These are phyloP conservation scores for Sarocladium oryzae DNA, from an alignment of 2,329 filamentous ascomycete species.

Conservation along the genomic window DNA sequence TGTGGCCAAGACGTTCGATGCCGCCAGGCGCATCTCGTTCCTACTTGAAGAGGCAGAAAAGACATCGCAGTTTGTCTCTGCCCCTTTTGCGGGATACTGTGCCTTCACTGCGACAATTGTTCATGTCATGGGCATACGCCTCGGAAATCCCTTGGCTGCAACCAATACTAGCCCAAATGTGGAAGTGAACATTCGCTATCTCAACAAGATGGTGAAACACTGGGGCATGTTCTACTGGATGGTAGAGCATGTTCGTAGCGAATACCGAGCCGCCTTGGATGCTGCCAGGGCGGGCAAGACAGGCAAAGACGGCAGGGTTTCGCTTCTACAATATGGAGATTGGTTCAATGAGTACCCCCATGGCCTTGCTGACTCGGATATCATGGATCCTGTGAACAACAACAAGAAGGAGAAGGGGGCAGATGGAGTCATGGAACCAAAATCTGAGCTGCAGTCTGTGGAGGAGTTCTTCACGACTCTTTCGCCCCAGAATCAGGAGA, in stretches of 20 bases:
- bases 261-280: conserved; percentile 80
- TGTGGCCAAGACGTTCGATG: conserved; percentile 68
- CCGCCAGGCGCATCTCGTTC: conserved; percentile 80
- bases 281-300: conserved; percentile 63
- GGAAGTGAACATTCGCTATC: conserved; percentile 79
- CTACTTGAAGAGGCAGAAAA: conserved; percentile 75
- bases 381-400: conserved; percentile 61
- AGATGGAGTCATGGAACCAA: conserved; percentile 85
- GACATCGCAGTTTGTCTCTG: conserved; percentile 62
- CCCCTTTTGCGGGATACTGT: conserved; percentile 91
- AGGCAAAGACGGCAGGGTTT: conserved; percentile 39
- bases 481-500: conserved; percentile 50
- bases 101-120: conserved; percentile 90
- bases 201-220: conserved; percentile 92
- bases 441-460: conserved; percentile 84
- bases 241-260: conserved; percentile 83
- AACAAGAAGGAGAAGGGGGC: conserved; percentile 70
- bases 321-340: conserved; percentile 91
- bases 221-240: conserved; percentile 99
- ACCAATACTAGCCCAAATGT: conserved; percentile 72
- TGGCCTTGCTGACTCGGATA: conserved; percentile 78
- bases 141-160: conserved; percentile 71
- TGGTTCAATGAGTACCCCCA: conserved; percentile 96
- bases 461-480: conserved; percentile 89
- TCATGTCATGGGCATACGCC: conserved; percentile 90